These are phyloP conservation scores for Amylocarpus encephaloides DNA, from an alignment of 2,329 filamentous ascomycete genomes.

Conservation along the genomic window DNA sequence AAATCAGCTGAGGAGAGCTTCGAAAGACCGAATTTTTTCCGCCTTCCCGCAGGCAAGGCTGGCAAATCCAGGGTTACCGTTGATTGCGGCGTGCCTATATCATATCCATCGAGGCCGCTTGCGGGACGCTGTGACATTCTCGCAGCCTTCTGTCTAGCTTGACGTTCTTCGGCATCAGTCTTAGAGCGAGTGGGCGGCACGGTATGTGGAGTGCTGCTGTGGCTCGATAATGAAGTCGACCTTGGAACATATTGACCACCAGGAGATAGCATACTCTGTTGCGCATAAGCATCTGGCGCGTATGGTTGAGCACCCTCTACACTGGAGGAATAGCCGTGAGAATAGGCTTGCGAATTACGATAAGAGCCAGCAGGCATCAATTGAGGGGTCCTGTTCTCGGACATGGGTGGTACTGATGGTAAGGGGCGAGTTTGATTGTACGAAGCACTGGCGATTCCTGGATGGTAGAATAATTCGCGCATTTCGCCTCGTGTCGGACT, in stretches of 20 bases:
- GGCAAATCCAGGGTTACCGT: conserved; percentile 73
- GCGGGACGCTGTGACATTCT: conserved; percentile 46
- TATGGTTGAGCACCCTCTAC: conserved; percentile 33
- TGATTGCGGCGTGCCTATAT: conserved; percentile 44
- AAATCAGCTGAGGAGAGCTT: conserved; percentile 80
- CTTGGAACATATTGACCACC: conserved; percentile 48
- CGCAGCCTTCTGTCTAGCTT: conserved; percentile 46
- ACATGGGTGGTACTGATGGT: conserved; percentile 51
- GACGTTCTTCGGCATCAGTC: conserved; percentile 74
- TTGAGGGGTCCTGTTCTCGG: conserved; percentile 40
- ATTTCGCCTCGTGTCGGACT: conserved; percentile 67
- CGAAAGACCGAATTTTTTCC: conserved; percentile 76
- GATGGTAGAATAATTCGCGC: conserved; percentile 90
- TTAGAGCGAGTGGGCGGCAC: conserved; percentile 83
- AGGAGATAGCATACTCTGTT: conserved; percentile 39
- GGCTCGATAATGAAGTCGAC: conserved; percentile 76
- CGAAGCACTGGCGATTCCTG: conserved; percentile 60
- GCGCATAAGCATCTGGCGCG: conserved; percentile 27
- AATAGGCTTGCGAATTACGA: conserved; percentile 45
- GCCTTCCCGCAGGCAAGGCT: conserved; percentile 69
- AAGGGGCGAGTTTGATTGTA: conserved; percentile 55
- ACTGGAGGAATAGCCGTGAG: conserved; percentile 42
- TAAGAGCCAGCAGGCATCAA: conserved; percentile 54
- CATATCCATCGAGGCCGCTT: conserved; percentile 50
- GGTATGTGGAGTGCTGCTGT: conserved; percentile 72